Evolutionary conservation across 2,329 filamentous ascomycete genomes (phyloP), one percentile per base, ranked within the genome.

Genomic region (Sphaceloma murrayae): DNA sequence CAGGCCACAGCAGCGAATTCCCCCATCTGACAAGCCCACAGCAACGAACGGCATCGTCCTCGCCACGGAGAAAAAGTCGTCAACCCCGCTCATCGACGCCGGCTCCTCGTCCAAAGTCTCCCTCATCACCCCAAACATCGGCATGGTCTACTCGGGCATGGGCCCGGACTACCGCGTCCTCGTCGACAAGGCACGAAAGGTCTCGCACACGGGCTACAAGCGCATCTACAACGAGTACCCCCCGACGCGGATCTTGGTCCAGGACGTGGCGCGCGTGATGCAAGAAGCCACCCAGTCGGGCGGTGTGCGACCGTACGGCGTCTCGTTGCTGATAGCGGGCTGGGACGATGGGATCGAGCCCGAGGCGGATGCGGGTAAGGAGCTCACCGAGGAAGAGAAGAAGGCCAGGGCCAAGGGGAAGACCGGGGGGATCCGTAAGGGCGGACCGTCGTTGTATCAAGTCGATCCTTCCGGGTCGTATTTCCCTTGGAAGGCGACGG

Each of bases 161-260:
- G 89, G 91, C 21, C 91, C 91, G 48, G 91, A 98, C 67, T 98
- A 96, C 72, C 81, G 91, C 65, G 86, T 98, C 47, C 77, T 98
- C 45, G 91, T 96, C 56, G 91, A 98, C 73, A 89, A 88, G 67
- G 91, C 91, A 56, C 87, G 91, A 62, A 98, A 96, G 69, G 91
- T 95, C 54, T 94, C 88, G 46, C 91, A 98, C 70, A 94, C 91
- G 36, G 83, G 81, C 65, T 98, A 98, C 80, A 98, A 98, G 78
- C 86, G 91, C 66, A 88, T 98, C 72, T 98, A 98, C 75, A 98
- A 98, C 70, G 91, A 98, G 71, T 98, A 98, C 71, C 91, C 91
- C n/a, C 91, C 91, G 4, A 98, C 91, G 46, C 81, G 91, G 65
- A 98, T 98, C 82, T 77, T 98, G 69, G 91, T 98, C 46, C 91